Base-by-base conservation (phyloP, 1,284 basidiomycete genomes). In the Apiotrichum porosum region DNA sequence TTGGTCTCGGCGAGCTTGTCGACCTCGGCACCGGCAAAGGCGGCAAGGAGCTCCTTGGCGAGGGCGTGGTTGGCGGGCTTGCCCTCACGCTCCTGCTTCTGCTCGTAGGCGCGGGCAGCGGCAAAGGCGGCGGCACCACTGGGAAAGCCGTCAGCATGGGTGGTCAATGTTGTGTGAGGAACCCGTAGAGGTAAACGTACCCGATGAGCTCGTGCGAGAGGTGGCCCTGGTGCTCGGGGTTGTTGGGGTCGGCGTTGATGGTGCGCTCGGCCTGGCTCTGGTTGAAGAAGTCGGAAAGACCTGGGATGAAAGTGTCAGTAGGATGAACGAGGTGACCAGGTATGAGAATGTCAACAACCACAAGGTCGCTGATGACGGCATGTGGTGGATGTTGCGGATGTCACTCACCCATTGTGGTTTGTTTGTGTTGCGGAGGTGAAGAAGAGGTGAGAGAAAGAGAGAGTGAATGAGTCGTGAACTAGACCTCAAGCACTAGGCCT, bases 1-100 rank as follows among this genome's bases (percentile, higher is more conserved):
- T 69, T 66, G 49, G 68, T 72, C 59, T 71, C 71, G 60, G 70
- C 58, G 38, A 73, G 62, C 62, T 63, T 63, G 63, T 73, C 72
- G 32, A 66, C 66, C 56, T 72, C 68, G 35, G 69, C 71, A 9
- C 54, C 66, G 13, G 69, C 71, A 41, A 73, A 65, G 10, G 69
- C 72, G 10, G 72, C 72, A 24, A 74, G 36, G 47, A 74, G 44
- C 62, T 74, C 71, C 41, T 42, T 42, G 31, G 41, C 41, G n/a
- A n/a, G 33, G 22, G 13, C 32, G 42, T 54, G 47, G 55, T 48
- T 61, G 6, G 49, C 31, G 21, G 65, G 65, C 52, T 63, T 38
- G 42, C 72, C 72, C 37, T 74, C 66, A 32, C 43, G 39, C 3
- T 44, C 51, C 36, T 52, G 57, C 56, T 73, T 68, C 13, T 63